Evolutionary conservation across 495 filamentous ascomycete species (phyloP).

Genomic region (Aspergillus asperescens): DNA sequence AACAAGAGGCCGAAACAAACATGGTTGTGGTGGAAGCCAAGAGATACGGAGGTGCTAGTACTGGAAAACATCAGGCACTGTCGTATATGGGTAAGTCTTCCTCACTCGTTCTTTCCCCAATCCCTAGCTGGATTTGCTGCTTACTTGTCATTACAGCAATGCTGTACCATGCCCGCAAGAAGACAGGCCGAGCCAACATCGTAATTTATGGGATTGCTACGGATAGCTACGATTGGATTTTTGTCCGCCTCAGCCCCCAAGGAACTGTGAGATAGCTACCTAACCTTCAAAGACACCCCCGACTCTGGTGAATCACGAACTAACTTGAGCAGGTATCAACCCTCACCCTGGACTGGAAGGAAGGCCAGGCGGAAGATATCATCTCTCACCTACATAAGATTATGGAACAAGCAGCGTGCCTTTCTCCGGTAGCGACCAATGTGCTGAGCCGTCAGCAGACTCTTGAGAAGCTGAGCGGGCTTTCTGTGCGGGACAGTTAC

Average conservation of each 20-base stretch:
- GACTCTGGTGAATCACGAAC: neutral
- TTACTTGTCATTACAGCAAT: too few relatives aligned
- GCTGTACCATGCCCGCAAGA: neutral
- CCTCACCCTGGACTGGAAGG: neutral
- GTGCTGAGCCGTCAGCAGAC: neutral
- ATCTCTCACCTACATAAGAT: neutral
- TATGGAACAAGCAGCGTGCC: neutral
- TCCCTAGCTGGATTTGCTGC: too few relatives aligned
- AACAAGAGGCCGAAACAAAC: too few relatives aligned
- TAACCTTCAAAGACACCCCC: too few relatives aligned
- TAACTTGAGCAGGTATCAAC: neutral
- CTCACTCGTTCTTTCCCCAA: too few relatives aligned
- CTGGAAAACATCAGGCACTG: too few relatives aligned
- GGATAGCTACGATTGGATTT: neutral
- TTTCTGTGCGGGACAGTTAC: neutral
- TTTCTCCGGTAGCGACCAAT: neutral
- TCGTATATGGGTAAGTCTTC: too few relatives aligned
- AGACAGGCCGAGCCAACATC: neutral
- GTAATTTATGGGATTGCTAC: neutral
- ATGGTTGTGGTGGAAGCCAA: too few relatives aligned
- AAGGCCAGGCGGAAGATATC: neutral
- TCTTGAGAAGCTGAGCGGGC: neutral
- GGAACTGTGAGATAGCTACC: neutral
- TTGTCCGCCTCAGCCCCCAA: neutral
- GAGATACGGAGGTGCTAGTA: too few relatives aligned